Conservation (phyloP, 176 grass and related monocot species). For the Alopecurus myosuroides region DNA sequence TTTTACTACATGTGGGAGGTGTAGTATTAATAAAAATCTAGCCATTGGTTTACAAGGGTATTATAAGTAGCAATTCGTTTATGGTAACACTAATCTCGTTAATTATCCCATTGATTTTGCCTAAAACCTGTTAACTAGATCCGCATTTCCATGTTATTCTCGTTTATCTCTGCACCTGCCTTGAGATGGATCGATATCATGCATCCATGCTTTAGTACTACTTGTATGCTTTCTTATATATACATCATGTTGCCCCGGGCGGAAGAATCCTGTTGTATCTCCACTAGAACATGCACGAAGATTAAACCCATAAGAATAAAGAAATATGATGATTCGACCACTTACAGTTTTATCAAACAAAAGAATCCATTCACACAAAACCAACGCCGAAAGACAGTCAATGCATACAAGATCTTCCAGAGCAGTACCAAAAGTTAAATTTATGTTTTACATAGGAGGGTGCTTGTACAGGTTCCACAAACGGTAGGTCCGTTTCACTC, state of each 20-base stretch:
- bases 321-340: background rate
- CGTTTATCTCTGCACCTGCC: too few species aligned
- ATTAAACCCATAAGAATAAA: background rate
- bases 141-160: too few species aligned
- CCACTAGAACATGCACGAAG: background rate
- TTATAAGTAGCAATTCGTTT: too few species aligned
- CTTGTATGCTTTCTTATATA: background rate
- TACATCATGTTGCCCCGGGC: background rate
- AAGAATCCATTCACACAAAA: background rate
- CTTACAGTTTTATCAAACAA: background rate
- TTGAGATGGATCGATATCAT: too few species aligned
- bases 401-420: background rate
- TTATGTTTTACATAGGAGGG: background rate
- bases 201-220: too few species aligned
- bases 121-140: too few species aligned
- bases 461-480: background rate
- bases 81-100: too few species aligned
- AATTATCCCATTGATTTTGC: too few species aligned
- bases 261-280: background rate
- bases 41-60: too few species aligned
- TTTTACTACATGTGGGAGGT: too few species aligned
- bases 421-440: background rate
- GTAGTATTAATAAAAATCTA: too few species aligned
- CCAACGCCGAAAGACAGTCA: too few species aligned
- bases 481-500: background rate